Percentiles rank a stretch among this genome's conserved stretches.
These are phyloP conservation scores for Straminergon stramineum DNA, from an alignment of 225 moss, liverwort and hornwort genomes.

Conservation along the genomic window DNA sequence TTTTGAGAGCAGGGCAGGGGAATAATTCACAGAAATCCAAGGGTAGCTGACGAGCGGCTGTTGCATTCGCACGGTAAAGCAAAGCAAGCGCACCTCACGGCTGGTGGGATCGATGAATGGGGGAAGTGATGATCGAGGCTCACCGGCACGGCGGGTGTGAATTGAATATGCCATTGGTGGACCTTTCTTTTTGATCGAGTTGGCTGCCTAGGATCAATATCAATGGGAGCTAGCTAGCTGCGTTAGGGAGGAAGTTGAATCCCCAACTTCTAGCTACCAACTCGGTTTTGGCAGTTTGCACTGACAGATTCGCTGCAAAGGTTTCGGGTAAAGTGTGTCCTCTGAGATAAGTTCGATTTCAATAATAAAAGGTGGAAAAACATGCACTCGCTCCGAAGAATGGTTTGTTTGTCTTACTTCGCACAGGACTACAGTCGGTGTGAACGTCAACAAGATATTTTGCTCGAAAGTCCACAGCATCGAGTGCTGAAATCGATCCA, in stretches of 20 bases:
- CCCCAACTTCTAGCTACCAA: neutral
- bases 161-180: neutral
- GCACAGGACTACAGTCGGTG: neutral
- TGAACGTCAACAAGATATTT: neutral
- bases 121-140: neutral
- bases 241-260: neutral
- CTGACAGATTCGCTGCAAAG: conserved; percentile 21
- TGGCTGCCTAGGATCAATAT: neutral
- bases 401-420: conserved; percentile 4
- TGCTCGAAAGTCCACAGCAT: neutral
- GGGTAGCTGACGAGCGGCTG: neutral
- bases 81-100: neutral
- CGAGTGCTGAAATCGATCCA: neutral
- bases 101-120: conserved; percentile 7
- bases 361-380: neutral
- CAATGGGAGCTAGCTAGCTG: neutral
- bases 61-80: conserved; percentile 22
- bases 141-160: neutral
- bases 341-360: neutral
- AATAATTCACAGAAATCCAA: conserved; percentile 7
- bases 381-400: neutral
- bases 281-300: conserved; percentile 4
- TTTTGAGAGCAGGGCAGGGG: neutral
- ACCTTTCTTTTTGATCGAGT: neutral
- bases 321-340: neutral